Evolutionary conservation across 75 land plant genomes (phyloP), one percentile per base, ranked within the genome.

Genomic region (Pinus taeda): DNA sequence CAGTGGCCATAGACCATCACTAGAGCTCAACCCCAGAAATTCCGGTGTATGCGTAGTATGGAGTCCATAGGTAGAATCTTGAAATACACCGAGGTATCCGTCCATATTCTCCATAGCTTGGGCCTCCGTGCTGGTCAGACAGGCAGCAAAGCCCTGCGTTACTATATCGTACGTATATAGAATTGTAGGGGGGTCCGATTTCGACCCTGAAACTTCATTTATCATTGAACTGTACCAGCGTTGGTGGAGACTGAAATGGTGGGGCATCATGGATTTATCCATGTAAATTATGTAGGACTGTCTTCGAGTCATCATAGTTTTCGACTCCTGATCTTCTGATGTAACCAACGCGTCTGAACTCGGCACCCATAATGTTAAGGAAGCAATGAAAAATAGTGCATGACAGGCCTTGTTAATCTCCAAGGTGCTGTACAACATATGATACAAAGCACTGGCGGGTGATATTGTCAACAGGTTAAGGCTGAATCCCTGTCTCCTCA

Each of bases 71-170:
- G 77, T 77, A 0, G 73, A 79, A 39, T 88, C 91, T 3, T 86
- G 93, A 70, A 81, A 62, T 6, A 93, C 72, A 1, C 81, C 75
- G 22, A 90, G 12, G 12, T 90, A 88, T 2, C 94, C 92, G 21
- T 84, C 79, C 45, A 61, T 6, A 73, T 57, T 7, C 74, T 85
- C 81, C 3, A 93, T 79, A 37, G 33, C 74, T 58, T 77, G 81
- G 3, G 87, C 88, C 76, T 91, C 85, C 53, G 59, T 75, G 58
- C 75, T 71, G 15, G 69, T 89, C 26, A 93, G 77, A 26, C 22
- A 63, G 60, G 85, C 96, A 24, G 93, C 91, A 73, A 93, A 84
- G 36, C 96, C 96, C 57, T 91, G 90, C 69, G 91, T 82, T 26
- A 87, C 90, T 12, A 74, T 79, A 13, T 84, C 77, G 75, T 93